A percentile compares a stretch with the other conserved stretches of the same genome.
Evolutionary conservation across 768 basidiomycete genomes (phyloP).

Genomic region (Vararia minispora): DNA sequence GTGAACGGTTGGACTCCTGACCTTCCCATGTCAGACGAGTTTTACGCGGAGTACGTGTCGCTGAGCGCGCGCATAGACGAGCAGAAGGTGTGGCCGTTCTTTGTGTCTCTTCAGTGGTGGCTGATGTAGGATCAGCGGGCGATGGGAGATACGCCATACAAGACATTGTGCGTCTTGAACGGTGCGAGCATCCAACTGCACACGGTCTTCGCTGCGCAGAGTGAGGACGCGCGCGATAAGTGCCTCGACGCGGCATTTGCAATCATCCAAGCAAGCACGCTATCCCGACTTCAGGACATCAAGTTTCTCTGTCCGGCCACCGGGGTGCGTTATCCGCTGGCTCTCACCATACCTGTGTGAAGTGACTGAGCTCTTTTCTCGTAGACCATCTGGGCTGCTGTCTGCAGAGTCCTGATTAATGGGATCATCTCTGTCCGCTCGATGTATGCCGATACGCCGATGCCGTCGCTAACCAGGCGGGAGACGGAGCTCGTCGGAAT

Average conservation of each 20-base stretch:
- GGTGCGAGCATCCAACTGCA: conserved; percentile 22
- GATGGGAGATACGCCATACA: too few relatives aligned
- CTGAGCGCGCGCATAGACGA: conserved; percentile 21
- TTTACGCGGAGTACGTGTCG: conserved; percentile 16
- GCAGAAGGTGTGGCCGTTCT: conserved; percentile 15
- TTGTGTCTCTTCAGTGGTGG: too few relatives aligned
- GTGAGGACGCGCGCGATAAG: conserved; percentile 10
- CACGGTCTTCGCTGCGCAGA: conserved; percentile 14
- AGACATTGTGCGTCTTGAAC: conserved; percentile 13
- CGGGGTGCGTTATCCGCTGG: conserved; percentile 6
- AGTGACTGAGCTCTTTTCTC: neutral
- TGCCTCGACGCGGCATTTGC: conserved; percentile 10
- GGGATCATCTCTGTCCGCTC: conserved; percentile 10
- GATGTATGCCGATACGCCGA: conserved; percentile 5
- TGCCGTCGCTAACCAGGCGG: conserved; percentile 1
- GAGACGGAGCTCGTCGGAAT: conserved; percentile 7
- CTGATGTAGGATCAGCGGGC: too few relatives aligned
- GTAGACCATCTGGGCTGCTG: conserved; percentile 11
- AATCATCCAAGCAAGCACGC: conserved; percentile 8
- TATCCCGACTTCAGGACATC: conserved; percentile 1
- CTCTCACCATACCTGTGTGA: neutral
- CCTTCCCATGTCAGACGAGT: conserved; percentile 10
- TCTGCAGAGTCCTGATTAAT: conserved; percentile 11
- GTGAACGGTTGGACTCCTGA: conserved; percentile 27
- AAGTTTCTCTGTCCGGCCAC: conserved; percentile 1